Percentiles rank a stretch among this genome's conserved stretches.
These are phyloP conservation scores for Zarea fungicola DNA, from an alignment of 2,329 filamentous ascomycete species.

Conservation along the genomic window DNA sequence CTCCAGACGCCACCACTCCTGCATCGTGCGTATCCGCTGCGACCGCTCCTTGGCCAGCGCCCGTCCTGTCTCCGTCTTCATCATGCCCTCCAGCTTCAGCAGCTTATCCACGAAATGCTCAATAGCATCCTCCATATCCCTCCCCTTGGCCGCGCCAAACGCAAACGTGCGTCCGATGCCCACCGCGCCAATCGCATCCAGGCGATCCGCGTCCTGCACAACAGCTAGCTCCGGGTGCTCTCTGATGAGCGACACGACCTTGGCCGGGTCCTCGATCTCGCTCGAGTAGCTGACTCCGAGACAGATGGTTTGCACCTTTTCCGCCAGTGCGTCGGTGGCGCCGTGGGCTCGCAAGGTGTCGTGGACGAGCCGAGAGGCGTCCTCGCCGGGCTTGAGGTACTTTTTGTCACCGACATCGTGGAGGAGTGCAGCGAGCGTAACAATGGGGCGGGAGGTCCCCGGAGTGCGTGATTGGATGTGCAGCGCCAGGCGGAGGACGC, in stretches of 20 bases:
- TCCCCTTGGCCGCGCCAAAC: slow-evolving; percentile 62
- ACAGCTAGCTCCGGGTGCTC: slow-evolving; percentile 60
- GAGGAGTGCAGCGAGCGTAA: slow-evolving; percentile 69
- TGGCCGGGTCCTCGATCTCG: slow-evolving; percentile 58
- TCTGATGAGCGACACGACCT: slow-evolving; percentile 56
- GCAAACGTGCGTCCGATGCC: slow-evolving; percentile 64
- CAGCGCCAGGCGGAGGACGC: slow-evolving; percentile 70
- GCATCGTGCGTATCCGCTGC: slow-evolving; percentile 46
- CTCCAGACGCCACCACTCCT: slow-evolving; percentile 56
- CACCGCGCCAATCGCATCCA: slow-evolving; percentile 87
- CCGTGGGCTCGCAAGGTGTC: slow-evolving; percentile 52
- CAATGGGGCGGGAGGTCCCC: slow-evolving; percentile 35
- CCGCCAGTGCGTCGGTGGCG: slow-evolving; percentile 52
- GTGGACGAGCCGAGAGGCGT: slow-evolving; percentile 50
- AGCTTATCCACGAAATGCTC: slow-evolving; percentile 75
- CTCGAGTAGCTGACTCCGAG: slow-evolving; percentile 72
- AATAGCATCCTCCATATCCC: slow-evolving; percentile 59
- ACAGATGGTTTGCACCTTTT: slow-evolving; percentile 65
- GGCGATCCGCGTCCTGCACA: slow-evolving; percentile 85
- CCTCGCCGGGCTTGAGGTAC: slow-evolving; percentile 58
- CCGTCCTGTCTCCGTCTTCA: slow-evolving; percentile 56
- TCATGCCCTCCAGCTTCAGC: slow-evolving; percentile 56
- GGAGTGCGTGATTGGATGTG: slow-evolving; percentile 53
- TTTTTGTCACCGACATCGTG: slow-evolving; percentile 89
- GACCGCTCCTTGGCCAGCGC: slow-evolving; percentile 50